Percentiles rank a stretch among this genome's conserved stretches.
Conservation (phyloP, 306 rosid species). For the Corylus avellana region DNA sequence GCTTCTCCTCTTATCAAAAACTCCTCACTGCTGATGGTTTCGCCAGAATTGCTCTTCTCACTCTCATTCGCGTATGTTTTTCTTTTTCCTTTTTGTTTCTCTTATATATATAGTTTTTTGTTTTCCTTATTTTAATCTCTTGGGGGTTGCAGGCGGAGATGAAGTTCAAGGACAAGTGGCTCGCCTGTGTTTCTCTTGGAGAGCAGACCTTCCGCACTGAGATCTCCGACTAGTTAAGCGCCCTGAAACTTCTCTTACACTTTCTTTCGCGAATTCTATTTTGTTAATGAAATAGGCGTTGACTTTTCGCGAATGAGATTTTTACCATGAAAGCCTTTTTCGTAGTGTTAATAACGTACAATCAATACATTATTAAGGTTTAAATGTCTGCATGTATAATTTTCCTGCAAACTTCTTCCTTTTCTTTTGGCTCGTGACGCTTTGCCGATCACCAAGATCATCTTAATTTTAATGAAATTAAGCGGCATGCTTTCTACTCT, state of each 20-base stretch:
- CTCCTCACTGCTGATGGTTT: slow-evolving; percentile 48
- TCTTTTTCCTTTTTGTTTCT: background rate
- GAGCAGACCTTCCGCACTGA: slow-evolving; percentile 87
- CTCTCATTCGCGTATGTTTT: slow-evolving; percentile 51
- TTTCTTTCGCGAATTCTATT: background rate
- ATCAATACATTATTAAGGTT: background rate
- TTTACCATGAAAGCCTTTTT: background rate
- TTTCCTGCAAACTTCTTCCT: background rate
- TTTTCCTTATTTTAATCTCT: background rate
- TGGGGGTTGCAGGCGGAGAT: slow-evolving; percentile 68
- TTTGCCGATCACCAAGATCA: background rate
- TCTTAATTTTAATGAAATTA: background rate
- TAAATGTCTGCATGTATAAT: background rate
- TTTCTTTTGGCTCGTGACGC: background rate
- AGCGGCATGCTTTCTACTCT: background rate
- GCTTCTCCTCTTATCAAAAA: slow-evolving; percentile 35
- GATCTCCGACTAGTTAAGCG: slow-evolving; percentile 62
- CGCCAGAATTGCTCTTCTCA: slow-evolving; percentile 81
- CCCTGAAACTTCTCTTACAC: background rate
- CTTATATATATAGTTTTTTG: background rate
- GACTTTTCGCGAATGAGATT: background rate
- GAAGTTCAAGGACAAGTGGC: slow-evolving; percentile 94
- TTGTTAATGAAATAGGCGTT: background rate
- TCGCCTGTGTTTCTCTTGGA: slow-evolving; percentile 85
- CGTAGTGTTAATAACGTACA: background rate